Evolutionary conservation across 257 asterid species (phyloP).

Genomic region (Rhazya stricta): DNA sequence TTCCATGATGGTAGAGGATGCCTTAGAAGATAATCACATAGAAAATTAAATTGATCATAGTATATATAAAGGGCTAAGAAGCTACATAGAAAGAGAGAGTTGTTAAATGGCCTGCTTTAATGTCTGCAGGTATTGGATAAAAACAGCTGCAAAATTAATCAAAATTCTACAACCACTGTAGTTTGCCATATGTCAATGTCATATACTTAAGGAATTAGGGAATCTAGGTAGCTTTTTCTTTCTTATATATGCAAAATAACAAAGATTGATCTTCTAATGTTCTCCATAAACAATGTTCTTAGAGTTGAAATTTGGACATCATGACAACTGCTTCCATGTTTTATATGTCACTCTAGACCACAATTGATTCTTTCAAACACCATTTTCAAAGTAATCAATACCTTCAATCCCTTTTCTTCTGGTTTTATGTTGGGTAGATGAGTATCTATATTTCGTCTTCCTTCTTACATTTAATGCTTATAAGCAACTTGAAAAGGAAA

Average conservation of each 20-base stretch:
- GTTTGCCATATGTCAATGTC: slow-evolving; percentile 4
- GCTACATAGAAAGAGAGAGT: not conserved
- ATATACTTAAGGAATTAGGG: not conserved
- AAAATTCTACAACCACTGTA: not conserved
- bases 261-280: not conserved
- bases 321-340: slow-evolving; percentile 4
- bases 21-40: too few species aligned
- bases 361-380: slow-evolving; percentile 29
- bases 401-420: not conserved
- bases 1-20: not conserved
- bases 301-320: slow-evolving; percentile 9
- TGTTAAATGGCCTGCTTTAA: not conserved
- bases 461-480: too few species aligned
- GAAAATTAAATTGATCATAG: not conserved
- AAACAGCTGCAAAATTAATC: not conserved
- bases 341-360: not conserved
- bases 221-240: not conserved
- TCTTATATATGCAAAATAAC: not conserved
- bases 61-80: not conserved
- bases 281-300: slow-evolving; percentile 9
- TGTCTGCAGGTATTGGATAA: not conserved
- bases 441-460: too few species aligned
- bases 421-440: not conserved
- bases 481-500: too few species aligned
- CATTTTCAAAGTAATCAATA: slow-evolving; percentile 16